Percentiles rank a stretch among this genome's conserved stretches.
Evolutionary conservation across 2,329 filamentous ascomycete genomes (phyloP).

Genomic region (Botryotinia convoluta): DNA sequence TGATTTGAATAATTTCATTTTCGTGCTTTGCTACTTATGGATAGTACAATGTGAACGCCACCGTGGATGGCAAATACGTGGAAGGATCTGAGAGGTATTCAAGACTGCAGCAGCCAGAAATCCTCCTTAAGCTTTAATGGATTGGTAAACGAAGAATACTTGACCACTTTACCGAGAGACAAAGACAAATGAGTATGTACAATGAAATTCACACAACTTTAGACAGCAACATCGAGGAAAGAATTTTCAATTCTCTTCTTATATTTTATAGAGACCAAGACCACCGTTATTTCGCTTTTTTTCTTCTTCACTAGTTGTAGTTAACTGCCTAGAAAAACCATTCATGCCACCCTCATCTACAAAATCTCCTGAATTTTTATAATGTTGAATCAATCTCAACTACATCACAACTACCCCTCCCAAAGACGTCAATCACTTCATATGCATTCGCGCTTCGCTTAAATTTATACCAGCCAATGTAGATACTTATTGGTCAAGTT

Average conservation of each 20-base stretch:
- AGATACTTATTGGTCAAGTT: constrained; percentile 43
- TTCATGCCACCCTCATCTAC: constrained; percentile 9
- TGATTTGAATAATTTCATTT: neutral
- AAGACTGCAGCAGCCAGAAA: neutral
- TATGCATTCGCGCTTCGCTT: neutral
- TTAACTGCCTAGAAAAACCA: neutral
- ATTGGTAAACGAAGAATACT: neutral
- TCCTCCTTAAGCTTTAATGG: neutral
- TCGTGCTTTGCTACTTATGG: neutral
- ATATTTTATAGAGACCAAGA: constrained; percentile 1
- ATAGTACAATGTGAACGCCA: neutral
- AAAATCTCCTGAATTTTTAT: constrained; percentile 14
- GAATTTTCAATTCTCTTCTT: neutral
- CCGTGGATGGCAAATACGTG: neutral
- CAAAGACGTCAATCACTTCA: neutral
- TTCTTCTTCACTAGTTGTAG: neutral
- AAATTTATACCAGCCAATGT: neutral
- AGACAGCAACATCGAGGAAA: neutral
- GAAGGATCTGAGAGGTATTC: neutral
- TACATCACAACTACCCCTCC: neutral
- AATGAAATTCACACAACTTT: neutral
- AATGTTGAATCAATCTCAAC: neutral
- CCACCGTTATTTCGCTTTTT: neutral
- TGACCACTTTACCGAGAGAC: neutral
- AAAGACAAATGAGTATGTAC: neutral